These are phyloP conservation scores for Tephrocybe rancida DNA, from an alignment of 768 basidiomycete species.

Conservation along the genomic window DNA sequence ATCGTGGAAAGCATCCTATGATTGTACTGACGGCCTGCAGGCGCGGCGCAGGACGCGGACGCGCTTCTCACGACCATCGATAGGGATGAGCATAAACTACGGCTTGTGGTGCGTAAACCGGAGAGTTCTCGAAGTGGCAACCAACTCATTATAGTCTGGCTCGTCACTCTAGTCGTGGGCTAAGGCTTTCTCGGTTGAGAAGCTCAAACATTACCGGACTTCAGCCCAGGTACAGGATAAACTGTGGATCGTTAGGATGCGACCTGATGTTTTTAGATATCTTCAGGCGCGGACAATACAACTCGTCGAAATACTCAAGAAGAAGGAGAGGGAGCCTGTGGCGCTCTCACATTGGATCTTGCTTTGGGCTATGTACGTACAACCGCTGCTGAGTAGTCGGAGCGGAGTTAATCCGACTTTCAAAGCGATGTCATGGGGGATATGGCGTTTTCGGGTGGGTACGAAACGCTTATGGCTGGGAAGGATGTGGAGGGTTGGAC, in stretches of 20 bases:
- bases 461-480: conserved; percentile 23
- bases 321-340: conserved; percentile 2
- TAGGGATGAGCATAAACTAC: conserved; percentile 14
- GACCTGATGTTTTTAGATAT: no score
- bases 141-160: neutral
- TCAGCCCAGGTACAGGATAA: conserved; percentile 7
- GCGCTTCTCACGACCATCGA: conserved; percentile 21
- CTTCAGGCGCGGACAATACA: conserved; percentile 8
- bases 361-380: conserved; percentile 11
- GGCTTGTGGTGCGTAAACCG: conserved; percentile 12
- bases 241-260: neutral
- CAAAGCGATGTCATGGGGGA: conserved; percentile 28
- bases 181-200: conserved; percentile 27
- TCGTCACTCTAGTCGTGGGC: conserved; percentile 25
- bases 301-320: conserved; percentile 10
- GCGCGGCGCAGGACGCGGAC: conserved; percentile 20
- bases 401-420: no score
- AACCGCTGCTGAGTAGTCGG: no score
- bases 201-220: conserved; percentile 23
- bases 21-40: neutral
- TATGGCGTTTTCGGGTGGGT: conserved; percentile 28
- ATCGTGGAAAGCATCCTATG: neutral
- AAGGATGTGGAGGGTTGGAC: conserved; percentile 26
- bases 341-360: conserved; percentile 22
- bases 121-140: neutral